Evolutionary conservation across 2,329 filamentous ascomycete genomes (phyloP).

Genomic region (Neofusicoccum cordaticola): DNA sequence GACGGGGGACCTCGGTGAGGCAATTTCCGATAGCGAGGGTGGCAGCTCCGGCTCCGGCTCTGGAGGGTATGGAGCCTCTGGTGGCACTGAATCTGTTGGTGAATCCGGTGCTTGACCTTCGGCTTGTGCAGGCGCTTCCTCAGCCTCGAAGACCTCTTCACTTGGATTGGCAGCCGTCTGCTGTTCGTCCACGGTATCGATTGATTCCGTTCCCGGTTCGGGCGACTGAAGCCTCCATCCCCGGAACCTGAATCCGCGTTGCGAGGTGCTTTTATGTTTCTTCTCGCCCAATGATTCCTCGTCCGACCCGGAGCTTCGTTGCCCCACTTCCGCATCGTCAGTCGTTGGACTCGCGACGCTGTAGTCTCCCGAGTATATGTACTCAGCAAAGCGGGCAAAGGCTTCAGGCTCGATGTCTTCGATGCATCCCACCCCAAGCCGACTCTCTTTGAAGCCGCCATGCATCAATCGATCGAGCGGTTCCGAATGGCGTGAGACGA

Average conservation of each 20-base stretch:
- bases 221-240: background rate
- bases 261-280: background rate
- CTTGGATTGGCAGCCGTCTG: too few relatives aligned
- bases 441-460: background rate
- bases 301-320: background rate
- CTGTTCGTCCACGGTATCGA: too few relatives aligned
- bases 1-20: background rate
- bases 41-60: background rate
- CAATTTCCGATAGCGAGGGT: background rate
- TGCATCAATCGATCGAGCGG: background rate
- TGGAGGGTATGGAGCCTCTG: background rate
- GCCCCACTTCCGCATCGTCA: background rate
- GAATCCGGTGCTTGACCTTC: background rate
- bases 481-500: background rate
- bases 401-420: background rate
- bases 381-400: background rate
- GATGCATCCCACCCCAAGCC: background rate
- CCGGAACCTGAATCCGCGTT: background rate
- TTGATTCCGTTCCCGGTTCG: background rate
- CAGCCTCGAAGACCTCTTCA: background rate
- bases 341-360: background rate
- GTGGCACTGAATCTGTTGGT: background rate
- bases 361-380: background rate
- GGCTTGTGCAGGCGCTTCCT: background rate
- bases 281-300: background rate